Percentiles rank a stretch among this genome's conserved stretches.
phyloP scores from a whole-genome alignment of 208 protist genomes.

The Jaenimonas drosophilae region DNA sequence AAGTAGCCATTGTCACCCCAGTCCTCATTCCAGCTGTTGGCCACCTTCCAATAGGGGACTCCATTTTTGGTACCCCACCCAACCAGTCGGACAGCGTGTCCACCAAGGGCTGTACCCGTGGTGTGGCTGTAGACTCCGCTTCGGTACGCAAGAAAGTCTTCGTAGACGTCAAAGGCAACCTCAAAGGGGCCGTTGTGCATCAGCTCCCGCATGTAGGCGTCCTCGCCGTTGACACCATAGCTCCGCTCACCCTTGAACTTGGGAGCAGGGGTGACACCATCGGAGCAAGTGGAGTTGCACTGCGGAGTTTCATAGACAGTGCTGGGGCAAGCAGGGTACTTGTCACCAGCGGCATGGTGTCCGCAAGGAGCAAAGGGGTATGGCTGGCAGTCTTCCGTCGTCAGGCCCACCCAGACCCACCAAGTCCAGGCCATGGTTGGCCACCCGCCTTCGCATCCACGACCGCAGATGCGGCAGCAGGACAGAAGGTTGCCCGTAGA shows the following conservation, averaged over 20 bases:
- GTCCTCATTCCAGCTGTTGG: slow-evolving; percentile 83
- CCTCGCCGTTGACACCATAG: slow-evolving; percentile 43
- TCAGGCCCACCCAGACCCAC: slow-evolving; percentile 51
- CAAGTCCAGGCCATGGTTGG: slow-evolving; percentile 59
- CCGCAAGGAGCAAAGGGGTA: slow-evolving; percentile 72
- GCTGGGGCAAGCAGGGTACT: slow-evolving; percentile 52
- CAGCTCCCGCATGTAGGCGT: slow-evolving; percentile 74
- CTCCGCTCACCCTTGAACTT: slow-evolving; percentile 41
- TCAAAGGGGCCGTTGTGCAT: slow-evolving; percentile 82
- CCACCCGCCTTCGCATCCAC: slow-evolving; percentile 79
- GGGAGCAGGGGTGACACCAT: slow-evolving; percentile 11
- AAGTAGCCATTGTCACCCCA: slow-evolving; percentile 89
- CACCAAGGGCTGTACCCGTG: slow-evolving; percentile 47
- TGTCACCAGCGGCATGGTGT: slow-evolving; percentile 47
- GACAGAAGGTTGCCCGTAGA: slow-evolving; percentile 63
- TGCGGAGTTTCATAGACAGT: slow-evolving; percentile 61
- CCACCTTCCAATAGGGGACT: slow-evolving; percentile 82
- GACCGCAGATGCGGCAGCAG: slow-evolving; percentile 72
- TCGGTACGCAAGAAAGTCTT: slow-evolving; percentile 86
- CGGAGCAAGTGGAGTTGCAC: slow-evolving; percentile 59
- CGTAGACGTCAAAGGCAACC: slow-evolving; percentile 84
- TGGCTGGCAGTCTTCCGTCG: slow-evolving; percentile 66
- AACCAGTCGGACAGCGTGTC: slow-evolving; percentile 81
- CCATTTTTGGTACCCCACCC: slow-evolving; percentile 78
- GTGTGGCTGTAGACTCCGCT: slow-evolving; percentile 85